Evolutionary conservation across 140 eudicot species (phyloP).

Genomic region (Ambrosia hybrid): DNA sequence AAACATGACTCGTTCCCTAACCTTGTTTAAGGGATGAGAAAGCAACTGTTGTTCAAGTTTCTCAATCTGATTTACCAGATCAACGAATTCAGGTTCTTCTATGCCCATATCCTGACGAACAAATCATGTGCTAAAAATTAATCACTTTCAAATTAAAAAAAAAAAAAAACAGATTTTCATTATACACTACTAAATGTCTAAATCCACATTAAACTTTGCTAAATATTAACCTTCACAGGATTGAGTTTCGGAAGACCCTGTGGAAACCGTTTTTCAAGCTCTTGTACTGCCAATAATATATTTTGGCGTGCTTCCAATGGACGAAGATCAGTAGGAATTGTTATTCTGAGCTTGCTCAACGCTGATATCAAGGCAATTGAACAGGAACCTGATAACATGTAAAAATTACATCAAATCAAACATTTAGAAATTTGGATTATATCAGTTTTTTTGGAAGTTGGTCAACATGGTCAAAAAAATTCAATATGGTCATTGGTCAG

Average conservation of each 20-base stretch:
- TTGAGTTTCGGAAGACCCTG: conserved; percentile 96
- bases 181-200: neutral
- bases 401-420: too few species aligned
- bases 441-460: neutral
- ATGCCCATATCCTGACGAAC: conserved; percentile 83
- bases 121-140: conserved; percentile 5
- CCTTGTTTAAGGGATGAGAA: conserved; percentile 94
- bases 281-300: conserved; percentile 79
- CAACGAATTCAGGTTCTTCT: conserved; percentile 87
- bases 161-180: neutral
- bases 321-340: conserved; percentile 88
- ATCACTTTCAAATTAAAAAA: neutral
- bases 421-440: too few species aligned
- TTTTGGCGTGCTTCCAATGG: conserved; percentile 84
- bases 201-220: neutral
- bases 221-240: conserved; percentile 73
- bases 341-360: conserved; percentile 77
- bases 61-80: conserved; percentile 30
- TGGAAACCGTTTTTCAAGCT: conserved; percentile 85
- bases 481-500: conserved; percentile 5
- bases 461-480: conserved; percentile 11
- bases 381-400: conserved; percentile 92
- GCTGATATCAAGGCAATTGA: conserved; percentile 83
- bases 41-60: conserved; percentile 70
- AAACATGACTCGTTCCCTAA: conserved; percentile 14